A percentile compares a stretch with the other conserved stretches of the same genome.
Conservation (phyloP, 371 early-diverging fungal species). For the Haplosporangium sp. region DNA sequence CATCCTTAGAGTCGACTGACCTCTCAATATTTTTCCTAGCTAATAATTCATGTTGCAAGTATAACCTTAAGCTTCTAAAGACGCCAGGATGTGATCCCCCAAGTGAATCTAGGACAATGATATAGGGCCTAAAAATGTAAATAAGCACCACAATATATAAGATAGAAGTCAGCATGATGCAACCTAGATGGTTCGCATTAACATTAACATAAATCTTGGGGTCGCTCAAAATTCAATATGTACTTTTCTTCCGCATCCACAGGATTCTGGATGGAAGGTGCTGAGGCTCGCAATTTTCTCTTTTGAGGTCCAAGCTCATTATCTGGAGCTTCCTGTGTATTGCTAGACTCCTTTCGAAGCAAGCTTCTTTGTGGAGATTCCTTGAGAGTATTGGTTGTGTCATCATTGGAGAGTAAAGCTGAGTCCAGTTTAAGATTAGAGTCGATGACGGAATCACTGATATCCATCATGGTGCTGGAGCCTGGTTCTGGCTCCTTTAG, state of each 20-base stretch:
- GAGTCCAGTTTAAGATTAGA: not conserved
- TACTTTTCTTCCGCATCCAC: slow-evolving; percentile 37
- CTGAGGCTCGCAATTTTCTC: slow-evolving; percentile 11
- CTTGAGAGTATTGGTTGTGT: not conserved
- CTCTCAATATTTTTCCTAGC: slow-evolving; percentile 32
- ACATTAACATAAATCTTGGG: not conserved
- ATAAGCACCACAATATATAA: not conserved
- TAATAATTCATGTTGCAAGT: slow-evolving; percentile 53
- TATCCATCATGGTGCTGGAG: not conserved
- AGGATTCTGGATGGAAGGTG: slow-evolving; percentile 5
- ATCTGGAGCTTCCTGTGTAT: not conserved
- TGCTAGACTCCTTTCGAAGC: not conserved
- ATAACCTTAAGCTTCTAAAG: slow-evolving; percentile 56
- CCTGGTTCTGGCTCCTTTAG: not conserved
- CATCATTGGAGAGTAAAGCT: not conserved
- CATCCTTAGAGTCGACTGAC: slow-evolving; percentile 13
- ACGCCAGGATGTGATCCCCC: slow-evolving; percentile 57
- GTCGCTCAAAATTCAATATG: not conserved
- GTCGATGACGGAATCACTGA: not conserved
- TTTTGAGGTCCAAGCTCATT: not conserved
- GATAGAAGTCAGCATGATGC: not conserved
- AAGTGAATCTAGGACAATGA: slow-evolving; percentile 69
- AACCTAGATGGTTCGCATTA: not conserved
- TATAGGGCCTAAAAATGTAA: slow-evolving; percentile 22
- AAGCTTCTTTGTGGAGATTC: not conserved